These are phyloP conservation scores for Rubroshorea leprosula DNA, from an alignment of 345 rosid genomes.

Conservation along the genomic window DNA sequence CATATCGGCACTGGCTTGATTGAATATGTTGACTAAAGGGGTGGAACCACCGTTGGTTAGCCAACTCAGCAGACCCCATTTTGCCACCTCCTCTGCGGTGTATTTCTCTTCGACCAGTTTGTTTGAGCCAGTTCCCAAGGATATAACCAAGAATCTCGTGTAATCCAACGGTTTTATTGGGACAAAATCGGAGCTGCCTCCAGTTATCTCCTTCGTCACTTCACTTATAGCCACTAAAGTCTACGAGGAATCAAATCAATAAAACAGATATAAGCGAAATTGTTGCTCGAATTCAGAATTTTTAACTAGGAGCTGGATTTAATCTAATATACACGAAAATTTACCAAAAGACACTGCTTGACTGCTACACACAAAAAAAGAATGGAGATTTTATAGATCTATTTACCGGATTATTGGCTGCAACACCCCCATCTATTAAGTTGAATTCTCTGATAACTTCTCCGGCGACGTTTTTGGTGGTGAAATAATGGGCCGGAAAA, in stretches of 20 bases:
- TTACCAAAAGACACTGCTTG: too few species aligned
- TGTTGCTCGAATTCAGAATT: too few species aligned
- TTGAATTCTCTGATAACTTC: conserved; percentile 33
- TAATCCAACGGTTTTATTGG: conserved; percentile 43
- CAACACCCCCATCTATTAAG: conserved; percentile 75
- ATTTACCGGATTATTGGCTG: conserved; percentile 66
- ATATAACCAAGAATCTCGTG: conserved; percentile 42
- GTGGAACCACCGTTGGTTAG: conserved; percentile 38
- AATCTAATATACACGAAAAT: too few species aligned
- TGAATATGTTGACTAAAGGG: conserved; percentile 51
- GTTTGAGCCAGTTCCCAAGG: conserved; percentile 49
- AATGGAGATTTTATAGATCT: too few species aligned
- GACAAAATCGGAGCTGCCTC: conserved; percentile 32
- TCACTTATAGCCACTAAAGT: conserved; percentile 33
- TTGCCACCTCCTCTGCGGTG: conserved; percentile 40
- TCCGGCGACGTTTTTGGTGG: conserved; percentile 30
- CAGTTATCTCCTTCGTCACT: conserved; percentile 31
- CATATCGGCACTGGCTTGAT: conserved; percentile 63
- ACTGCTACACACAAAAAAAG: too few species aligned
- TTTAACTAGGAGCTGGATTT: background rate
- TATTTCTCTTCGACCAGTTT: conserved; percentile 32
- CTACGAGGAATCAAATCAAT: background rate
- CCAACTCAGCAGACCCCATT: conserved; percentile 70
- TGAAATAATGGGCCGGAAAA: conserved; percentile 44
- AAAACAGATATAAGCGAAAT: background rate